Evolutionary conservation across 2,329 filamentous ascomycete species (phyloP), one percentile per base, ranked within the genome.

Genomic region (Botryosphaeria dothidea): DNA sequence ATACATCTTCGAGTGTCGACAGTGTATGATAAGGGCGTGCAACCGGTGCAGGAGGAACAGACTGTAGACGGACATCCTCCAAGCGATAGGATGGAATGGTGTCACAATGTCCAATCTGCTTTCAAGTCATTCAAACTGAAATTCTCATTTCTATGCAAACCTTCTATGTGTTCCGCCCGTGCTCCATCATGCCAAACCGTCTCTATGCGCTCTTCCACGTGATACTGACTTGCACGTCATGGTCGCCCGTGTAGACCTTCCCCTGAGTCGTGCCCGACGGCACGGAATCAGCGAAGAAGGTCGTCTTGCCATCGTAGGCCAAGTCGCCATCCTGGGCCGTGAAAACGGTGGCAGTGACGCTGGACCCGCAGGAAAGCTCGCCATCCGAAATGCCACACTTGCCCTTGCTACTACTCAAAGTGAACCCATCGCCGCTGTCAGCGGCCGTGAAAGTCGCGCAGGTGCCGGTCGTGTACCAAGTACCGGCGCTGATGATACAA

Each of bases 391-490:
- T 80, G 1, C 82, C 84, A 68, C 89, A 91, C 15, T 73, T 75
- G 6, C 87, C 87, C 71, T 87, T 88, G 52, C 83, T 85, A 13
- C 85, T 86, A 54, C 76, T 80, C 13, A 90, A 75, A 0, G 85
- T 88, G 77, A 88, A 87, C 46, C 82, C 83, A 13, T 72, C 72
- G 49, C 77, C 71, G 9, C 67, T 66, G 1, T 80, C 66, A 3
- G 83, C 77, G 4, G 87, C 86, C 0, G 83, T 86, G 73, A 86
- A 90, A 0, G 85, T 89, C 0, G 89, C 90, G 71, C 89, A 91
- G 0, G 88, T 89, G 2, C 89, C 88, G 1, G 81, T 83, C 0
- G 83, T 82, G 71, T 89, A 92, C 90, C 89, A 92, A 0, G 84
- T 86, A 0, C 90, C 90, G 9, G 77, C 81, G 64, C 84, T 84